Percentiles rank a stretch among this genome's conserved stretches.
Conservation (phyloP, 768 basidiomycete genomes). For the Serendipita indica region DNA sequence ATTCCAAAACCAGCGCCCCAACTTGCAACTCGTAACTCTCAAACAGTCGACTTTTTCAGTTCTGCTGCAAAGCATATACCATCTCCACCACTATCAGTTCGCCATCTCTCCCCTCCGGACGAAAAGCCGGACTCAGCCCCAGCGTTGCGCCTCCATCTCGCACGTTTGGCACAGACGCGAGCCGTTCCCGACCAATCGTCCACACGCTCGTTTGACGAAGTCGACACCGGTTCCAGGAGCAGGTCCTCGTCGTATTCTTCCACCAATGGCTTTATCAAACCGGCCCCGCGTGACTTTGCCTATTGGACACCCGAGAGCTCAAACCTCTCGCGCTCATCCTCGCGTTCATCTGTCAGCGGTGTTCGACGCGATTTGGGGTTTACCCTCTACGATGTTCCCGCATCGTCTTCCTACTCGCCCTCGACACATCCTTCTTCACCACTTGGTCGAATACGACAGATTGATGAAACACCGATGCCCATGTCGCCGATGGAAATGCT, state of each 20-base stretch:
- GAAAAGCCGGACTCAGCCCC: background rate
- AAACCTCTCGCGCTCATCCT: conserved; percentile 11
- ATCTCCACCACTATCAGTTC: background rate
- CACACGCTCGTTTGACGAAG: background rate
- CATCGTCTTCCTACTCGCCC: conserved; percentile 1
- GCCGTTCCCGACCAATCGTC: background rate
- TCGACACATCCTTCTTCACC: conserved; percentile 3
- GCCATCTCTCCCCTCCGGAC: conserved; percentile 4
- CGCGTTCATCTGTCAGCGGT: conserved; percentile 9
- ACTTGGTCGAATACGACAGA: background rate
- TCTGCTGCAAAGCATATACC: background rate
- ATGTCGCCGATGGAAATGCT: background rate
- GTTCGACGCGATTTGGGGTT: conserved; percentile 1
- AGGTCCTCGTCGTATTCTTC: conserved; percentile 7
- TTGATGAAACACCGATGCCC: background rate
- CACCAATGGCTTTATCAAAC: background rate
- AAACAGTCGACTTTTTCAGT: conserved; percentile 6
- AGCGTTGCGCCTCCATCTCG: conserved; percentile 7
- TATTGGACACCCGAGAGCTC: conserved; percentile 6
- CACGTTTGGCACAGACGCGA: background rate
- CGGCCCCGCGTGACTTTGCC: conserved; percentile 1
- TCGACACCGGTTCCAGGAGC: background rate
- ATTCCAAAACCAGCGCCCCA: background rate
- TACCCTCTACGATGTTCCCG: background rate
- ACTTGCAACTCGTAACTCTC: background rate